Evolutionary conservation across 306 rosid species (phyloP).

Genomic region (Sechiopsis laciniata): DNA sequence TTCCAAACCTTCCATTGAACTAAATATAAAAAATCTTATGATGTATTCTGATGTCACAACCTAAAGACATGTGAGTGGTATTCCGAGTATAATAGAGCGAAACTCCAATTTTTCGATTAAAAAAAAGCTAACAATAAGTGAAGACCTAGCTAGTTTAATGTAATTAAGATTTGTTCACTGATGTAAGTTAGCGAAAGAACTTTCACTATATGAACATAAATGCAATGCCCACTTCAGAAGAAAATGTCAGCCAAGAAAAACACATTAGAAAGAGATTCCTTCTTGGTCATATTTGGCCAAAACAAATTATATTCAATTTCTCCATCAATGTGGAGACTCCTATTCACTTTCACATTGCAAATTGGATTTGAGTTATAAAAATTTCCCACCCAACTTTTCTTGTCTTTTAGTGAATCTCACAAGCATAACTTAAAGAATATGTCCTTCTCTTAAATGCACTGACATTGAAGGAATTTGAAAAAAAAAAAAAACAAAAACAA

Average conservation of each 20-base stretch:
- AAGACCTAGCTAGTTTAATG: neutral
- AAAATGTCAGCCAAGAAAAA: neutral
- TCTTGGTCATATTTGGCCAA: neutral
- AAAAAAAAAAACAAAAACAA: neutral
- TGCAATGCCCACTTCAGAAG: slow-evolving; percentile 13
- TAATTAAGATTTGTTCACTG: neutral
- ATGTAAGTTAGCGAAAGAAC: neutral
- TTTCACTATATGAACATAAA: slow-evolving; percentile 15
- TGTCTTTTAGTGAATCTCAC: slow-evolving; percentile 10
- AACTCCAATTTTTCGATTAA: no score
- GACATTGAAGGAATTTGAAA: neutral
- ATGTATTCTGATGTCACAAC: no score
- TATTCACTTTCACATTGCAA: slow-evolving; percentile 7
- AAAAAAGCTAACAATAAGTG: neutral
- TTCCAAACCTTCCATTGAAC: no score
- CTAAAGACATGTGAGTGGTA: no score
- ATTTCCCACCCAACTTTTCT: slow-evolving; percentile 15
- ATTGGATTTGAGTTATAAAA: neutral
- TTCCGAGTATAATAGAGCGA: no score
- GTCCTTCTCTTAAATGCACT: slow-evolving; percentile 2
- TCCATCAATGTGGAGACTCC: slow-evolving; percentile 13
- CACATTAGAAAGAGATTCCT: neutral
- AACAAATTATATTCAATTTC: slow-evolving; percentile 1
- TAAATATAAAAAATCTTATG: no score
- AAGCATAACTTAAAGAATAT: neutral